Conservation (phyloP, 73 alveolate species). For the Uronychia binucleata region DNA sequence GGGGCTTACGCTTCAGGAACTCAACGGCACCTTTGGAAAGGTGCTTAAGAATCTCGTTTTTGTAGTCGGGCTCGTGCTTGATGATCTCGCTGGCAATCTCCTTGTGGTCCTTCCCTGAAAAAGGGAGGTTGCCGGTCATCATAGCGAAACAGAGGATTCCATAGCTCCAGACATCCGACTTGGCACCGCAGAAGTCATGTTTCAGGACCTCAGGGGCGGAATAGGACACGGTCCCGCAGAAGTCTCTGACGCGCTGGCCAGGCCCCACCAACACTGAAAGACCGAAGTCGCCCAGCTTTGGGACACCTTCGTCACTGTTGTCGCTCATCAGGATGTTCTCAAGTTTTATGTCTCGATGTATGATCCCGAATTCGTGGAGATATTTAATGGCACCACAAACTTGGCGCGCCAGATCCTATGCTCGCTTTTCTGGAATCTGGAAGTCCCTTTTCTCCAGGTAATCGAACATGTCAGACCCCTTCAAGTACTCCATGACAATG, state of each 20-base stretch:
- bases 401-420: slow-evolving; percentile 60
- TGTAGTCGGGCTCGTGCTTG: neutral
- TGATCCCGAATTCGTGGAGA: slow-evolving; percentile 84
- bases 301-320: slow-evolving; percentile 64
- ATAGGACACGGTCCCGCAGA: slow-evolving; percentile 65
- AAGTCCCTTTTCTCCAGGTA: slow-evolving; percentile 68
- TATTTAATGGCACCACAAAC: slow-evolving; percentile 68
- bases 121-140: slow-evolving; percentile 63
- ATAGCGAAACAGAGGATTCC: slow-evolving; percentile 59
- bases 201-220: slow-evolving; percentile 20
- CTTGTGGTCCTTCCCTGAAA: slow-evolving; percentile 7
- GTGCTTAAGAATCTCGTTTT: neutral
- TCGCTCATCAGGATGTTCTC: slow-evolving; percentile 88
- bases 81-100: neutral
- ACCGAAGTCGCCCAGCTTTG: slow-evolving; percentile 89
- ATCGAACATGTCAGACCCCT: slow-evolving; percentile 77
- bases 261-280: slow-evolving; percentile 78
- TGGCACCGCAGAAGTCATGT: slow-evolving; percentile 43
- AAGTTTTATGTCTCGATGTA: slow-evolving; percentile 93
- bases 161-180: slow-evolving; percentile 58
- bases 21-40: neutral
- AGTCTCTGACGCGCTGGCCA: slow-evolving; percentile 64
- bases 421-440: slow-evolving; percentile 63
- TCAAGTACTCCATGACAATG: slow-evolving; percentile 75
- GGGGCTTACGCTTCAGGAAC: neutral